A percentile compares a stretch with the other conserved stretches of the same genome.
Conservation (phyloP, 73 alveolate genomes). For the Symbiodinium pilosum region DNA sequence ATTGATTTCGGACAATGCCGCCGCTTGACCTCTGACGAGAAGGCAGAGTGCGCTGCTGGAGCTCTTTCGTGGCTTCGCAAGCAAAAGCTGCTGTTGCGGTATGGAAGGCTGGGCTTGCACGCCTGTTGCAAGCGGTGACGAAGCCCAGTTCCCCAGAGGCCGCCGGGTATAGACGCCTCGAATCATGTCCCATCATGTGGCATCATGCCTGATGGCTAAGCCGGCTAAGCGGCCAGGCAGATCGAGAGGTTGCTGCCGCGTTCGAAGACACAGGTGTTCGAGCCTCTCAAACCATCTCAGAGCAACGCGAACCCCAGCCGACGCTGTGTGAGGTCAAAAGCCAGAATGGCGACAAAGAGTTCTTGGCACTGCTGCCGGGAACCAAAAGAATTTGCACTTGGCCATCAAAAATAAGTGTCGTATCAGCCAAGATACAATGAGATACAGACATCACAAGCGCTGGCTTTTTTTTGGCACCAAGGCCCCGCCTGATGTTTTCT, state of each 20-base stretch:
- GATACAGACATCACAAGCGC: neutral
- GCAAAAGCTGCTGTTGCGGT: no score
- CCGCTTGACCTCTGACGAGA: conserved; percentile 43
- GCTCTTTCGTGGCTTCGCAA: no score
- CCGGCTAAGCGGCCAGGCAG: no score
- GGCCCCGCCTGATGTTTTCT: conserved; percentile 91
- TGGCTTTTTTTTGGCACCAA: neutral
- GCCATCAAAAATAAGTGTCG: no score
- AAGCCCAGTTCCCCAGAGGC: conserved; percentile 75
- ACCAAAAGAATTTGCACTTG: no score
- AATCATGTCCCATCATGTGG: neutral
- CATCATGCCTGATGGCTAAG: neutral
- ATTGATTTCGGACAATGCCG: conserved; percentile 86
- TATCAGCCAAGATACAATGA: neutral
- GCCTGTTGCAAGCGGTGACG: conserved; percentile 60
- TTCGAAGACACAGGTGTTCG: conserved; percentile 63
- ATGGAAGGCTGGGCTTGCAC: conserved; percentile 42
- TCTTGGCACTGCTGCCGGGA: conserved; percentile 51
- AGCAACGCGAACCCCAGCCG: neutral
- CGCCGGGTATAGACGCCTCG: neutral
- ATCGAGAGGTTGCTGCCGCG: conserved; percentile 56
- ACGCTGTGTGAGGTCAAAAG: neutral
- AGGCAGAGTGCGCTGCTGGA: no score
- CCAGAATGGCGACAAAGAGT: conserved; percentile 18
- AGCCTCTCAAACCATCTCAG: no score